These are phyloP conservation scores for Venturia pyrina DNA, from an alignment of 2,329 filamentous ascomycete species.

Conservation along the genomic window DNA sequence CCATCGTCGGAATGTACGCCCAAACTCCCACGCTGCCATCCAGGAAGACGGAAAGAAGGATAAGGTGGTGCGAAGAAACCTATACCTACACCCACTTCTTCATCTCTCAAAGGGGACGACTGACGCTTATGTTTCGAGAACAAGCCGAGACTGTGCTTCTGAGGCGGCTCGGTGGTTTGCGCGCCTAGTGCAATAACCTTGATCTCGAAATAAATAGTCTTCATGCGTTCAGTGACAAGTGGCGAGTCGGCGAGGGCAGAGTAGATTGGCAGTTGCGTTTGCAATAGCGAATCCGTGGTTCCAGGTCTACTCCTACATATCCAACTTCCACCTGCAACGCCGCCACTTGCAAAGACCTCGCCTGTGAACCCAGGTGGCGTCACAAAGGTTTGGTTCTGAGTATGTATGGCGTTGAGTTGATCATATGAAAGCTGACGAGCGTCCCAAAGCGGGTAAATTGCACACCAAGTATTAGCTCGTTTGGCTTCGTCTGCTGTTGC, in stretches of 20 bases:
- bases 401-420: constrained; percentile 38
- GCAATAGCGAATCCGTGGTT: constrained; percentile 51
- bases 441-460: constrained; percentile 45
- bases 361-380: constrained; percentile 23
- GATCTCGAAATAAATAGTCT: constrained; percentile 64
- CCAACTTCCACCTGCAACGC: constrained; percentile 20
- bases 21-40: constrained; percentile 68
- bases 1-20: constrained; percentile 77
- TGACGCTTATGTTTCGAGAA: constrained; percentile 4
- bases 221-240: constrained; percentile 40
- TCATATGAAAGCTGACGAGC: constrained; percentile 42
- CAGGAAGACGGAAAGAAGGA: constrained; percentile 65
- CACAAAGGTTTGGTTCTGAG: constrained; percentile 38
- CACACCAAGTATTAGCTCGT: constrained; percentile 57
- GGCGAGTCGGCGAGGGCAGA: constrained; percentile 48
- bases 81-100: constrained; percentile 50
- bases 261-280: constrained; percentile 62
- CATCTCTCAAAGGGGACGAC: background rate
- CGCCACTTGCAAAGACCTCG: constrained; percentile 26
- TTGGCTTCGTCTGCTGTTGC: constrained; percentile 54
- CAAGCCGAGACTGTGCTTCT: background rate
- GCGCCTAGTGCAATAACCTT: constrained; percentile 39
- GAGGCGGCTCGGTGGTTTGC: constrained; percentile 5
- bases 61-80: constrained; percentile 68
- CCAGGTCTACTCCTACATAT: constrained; percentile 34